Base-by-base conservation (phyloP, 2,329 filamentous ascomycete genomes). In the Lojkania enalia region DNA sequence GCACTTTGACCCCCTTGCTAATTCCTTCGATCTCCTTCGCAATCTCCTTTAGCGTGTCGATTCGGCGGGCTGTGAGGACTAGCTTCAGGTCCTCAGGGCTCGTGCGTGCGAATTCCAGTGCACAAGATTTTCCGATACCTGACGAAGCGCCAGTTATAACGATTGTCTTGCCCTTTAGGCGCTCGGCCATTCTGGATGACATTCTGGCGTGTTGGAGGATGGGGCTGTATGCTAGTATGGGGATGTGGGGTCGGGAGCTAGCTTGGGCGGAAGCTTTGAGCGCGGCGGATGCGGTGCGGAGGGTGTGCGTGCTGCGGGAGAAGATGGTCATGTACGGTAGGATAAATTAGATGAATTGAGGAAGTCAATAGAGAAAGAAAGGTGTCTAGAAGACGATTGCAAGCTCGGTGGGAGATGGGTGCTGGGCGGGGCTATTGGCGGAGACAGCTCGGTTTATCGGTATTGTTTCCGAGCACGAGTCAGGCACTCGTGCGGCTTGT, bases 81-180 rank as follows among this genome's bases (percentile, higher is more conserved):
- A 99, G 79, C 67, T 87, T 90, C 55, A 97, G 78, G 67, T 87
- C 81, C 44, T 84, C 79, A 5, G 90, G 90, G 16, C 87, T 81
- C 2, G 91, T 92, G 45, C 89, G 84, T 19, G 94, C 94, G 65
- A 97, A 99, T 71, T 97, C 94, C 54, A 94, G 76, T n/a, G 92
- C 94, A 14, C 82, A 86, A 58, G 81, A 83, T 44, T 80, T 82
- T 18, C 94, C 94, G 71, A 99, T 97, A 51, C 94, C 94, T 15
- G 90, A 95, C 3, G 87, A 94, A 21, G 94, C 94, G 44, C 94
- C 94, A 4, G 94, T 97, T 52, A 99, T 82, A 45, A 97, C 73
- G 47, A 97, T 78, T 3, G 90, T 97, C 77, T 97, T 97, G 80
- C 90, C 90, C 63, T 87, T 81, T 49, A 99, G 88, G 75, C 92